Conservation (phyloP, 2,329 filamentous ascomycete species). For the Aureobasidium leucospermi region DNA sequence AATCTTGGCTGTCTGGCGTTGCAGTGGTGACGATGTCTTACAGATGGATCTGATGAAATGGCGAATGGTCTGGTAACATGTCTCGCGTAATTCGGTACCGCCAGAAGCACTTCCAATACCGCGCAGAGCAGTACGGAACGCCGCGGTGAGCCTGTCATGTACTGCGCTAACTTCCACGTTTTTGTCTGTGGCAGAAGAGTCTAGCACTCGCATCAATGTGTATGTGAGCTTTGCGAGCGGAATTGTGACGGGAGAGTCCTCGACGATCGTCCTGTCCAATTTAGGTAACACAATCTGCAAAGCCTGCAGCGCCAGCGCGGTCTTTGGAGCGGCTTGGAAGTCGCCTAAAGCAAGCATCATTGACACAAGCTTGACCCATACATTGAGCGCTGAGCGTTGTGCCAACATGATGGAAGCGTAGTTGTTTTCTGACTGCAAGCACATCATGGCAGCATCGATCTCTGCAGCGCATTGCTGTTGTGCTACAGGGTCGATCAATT, state of each 20-base stretch:
- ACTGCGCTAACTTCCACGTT: constrained; percentile 51
- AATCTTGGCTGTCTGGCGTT: constrained; percentile 37
- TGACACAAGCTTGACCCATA: constrained; percentile 79
- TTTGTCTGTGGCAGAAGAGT: constrained; percentile 43
- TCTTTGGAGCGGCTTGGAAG: constrained; percentile 63
- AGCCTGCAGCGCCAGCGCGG: constrained; percentile 74
- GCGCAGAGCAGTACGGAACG: constrained; percentile 80
- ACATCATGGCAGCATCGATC: constrained; percentile 53
- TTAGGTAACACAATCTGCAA: constrained; percentile 84
- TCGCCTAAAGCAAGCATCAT: constrained; percentile 78
- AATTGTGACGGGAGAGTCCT: constrained; percentile 61
- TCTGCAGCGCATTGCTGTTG: constrained; percentile 48
- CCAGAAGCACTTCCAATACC: constrained; percentile 13
- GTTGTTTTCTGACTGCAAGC: constrained; percentile 57
- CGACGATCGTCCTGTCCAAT: constrained; percentile 67
- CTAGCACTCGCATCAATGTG: constrained; percentile 63
- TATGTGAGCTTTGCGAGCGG: constrained; percentile 72
- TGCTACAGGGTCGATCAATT: constrained; percentile 24
- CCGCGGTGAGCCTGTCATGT: constrained; percentile 81
- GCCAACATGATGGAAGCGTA: constrained; percentile 48
- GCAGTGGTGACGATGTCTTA: constrained; percentile 23
- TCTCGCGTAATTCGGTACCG: constrained; percentile 57
- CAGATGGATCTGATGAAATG: constrained; percentile 11
- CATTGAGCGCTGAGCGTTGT: constrained; percentile 62
- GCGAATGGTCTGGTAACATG: constrained; percentile 70